These are phyloP conservation scores for Trichophyton simii DNA, from an alignment of 2,329 filamentous ascomycete species.

Conservation along the genomic window DNA sequence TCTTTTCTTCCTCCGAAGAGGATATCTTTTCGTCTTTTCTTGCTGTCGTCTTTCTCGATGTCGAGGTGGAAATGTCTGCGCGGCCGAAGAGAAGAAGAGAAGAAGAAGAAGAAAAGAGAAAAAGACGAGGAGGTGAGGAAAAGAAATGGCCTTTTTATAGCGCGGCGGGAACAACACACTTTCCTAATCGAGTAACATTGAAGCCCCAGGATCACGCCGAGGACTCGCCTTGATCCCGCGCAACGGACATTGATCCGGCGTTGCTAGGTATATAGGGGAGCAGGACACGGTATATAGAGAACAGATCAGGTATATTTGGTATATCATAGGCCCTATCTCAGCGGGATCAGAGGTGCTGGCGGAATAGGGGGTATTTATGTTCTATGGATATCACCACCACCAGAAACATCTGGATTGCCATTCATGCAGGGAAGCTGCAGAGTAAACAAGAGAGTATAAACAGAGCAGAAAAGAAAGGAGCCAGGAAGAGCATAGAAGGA, in stretches of 20 bases:
- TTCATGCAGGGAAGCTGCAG: neutral
- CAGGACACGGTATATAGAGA: neutral
- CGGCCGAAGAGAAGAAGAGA: slow-evolving; percentile 4
- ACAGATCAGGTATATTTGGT: neutral
- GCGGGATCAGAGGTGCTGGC: no score
- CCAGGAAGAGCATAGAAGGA: neutral
- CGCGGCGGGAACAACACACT: neutral
- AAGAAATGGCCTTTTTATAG: slow-evolving; percentile 4
- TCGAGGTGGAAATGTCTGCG: slow-evolving; percentile 5
- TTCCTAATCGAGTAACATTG: slow-evolving; percentile 1
- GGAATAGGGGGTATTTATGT: neutral
- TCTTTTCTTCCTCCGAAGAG: no score
- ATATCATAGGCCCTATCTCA: neutral
- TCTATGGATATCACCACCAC: neutral
- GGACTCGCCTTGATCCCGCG: neutral
- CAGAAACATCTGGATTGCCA: neutral
- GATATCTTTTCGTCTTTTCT: neutral
- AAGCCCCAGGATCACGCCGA: slow-evolving; percentile 2
- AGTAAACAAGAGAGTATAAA: neutral
- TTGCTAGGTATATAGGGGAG: neutral
- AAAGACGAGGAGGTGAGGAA: slow-evolving; percentile 5
- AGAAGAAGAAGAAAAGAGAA: slow-evolving; percentile 5
- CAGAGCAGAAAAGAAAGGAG: neutral
- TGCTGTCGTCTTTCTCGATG: neutral
- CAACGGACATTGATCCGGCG: neutral